A percentile compares a stretch with the other conserved stretches of the same genome.
These are phyloP conservation scores for Globisporangium echinulatum DNA, from an alignment of 352 stramenopile genomes.

Conservation along the genomic window DNA sequence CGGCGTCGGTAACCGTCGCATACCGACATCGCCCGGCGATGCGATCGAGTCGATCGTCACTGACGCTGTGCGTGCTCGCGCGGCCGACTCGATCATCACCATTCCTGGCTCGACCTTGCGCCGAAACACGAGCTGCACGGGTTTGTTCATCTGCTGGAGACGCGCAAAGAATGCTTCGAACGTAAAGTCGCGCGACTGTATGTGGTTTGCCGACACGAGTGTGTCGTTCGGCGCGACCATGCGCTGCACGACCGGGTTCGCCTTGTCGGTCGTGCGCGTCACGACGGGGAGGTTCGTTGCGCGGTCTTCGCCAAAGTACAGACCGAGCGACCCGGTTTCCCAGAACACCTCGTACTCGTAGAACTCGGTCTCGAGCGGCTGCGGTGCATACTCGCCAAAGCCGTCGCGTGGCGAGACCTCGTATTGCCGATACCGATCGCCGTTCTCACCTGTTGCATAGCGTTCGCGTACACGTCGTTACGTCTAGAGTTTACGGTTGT, in stretches of 20 bases:
- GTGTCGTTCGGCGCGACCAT: constrained; percentile 75
- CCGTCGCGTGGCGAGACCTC: constrained; percentile 31
- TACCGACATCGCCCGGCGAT: constrained; percentile 6
- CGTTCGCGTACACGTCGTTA: too few species aligned
- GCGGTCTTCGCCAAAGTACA: constrained; percentile 81
- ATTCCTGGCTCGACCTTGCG: constrained; percentile 16
- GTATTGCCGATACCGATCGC: constrained; percentile 12
- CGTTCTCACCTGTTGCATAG: constrained; percentile 1
- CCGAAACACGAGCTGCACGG: constrained; percentile 64
- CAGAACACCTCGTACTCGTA: constrained; percentile 73
- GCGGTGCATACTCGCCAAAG: constrained; percentile 5
- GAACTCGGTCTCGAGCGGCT: constrained; percentile 17
- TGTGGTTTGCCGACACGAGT: constrained; percentile 68
- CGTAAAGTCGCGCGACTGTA: constrained; percentile 60
- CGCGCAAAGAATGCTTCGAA: constrained; percentile 80
- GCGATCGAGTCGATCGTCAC: constrained; percentile 23
- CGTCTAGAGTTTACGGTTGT: too few species aligned
- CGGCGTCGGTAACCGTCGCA: constrained; percentile 7
- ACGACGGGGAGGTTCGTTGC: constrained; percentile 68
- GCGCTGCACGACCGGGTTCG: constrained; percentile 60
- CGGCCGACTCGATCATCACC: not conserved
- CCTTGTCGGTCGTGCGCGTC: constrained; percentile 57
- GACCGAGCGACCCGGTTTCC: constrained; percentile 70
- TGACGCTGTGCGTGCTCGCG: constrained; percentile 19
- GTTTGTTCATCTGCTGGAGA: constrained; percentile 83